Evolutionary conservation across 2,329 filamentous ascomycete genomes (phyloP).

Genomic region (Aspergillus sp.): DNA sequence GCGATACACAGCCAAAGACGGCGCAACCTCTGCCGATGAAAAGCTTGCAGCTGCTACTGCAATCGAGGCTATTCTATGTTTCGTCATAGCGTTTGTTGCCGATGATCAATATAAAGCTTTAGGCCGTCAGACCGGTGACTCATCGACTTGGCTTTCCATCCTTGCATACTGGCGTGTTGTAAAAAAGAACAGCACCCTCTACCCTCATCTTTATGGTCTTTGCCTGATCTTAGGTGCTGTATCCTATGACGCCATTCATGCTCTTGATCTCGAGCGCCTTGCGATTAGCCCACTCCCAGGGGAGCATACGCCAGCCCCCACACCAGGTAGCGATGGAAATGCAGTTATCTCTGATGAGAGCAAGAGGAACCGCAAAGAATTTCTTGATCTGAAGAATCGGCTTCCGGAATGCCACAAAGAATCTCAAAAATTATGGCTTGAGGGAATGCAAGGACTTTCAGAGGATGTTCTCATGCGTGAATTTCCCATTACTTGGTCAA

Average conservation of each 20-base stretch:
- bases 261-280: constrained; percentile 41
- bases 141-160: constrained; percentile 43
- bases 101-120: constrained; percentile 36
- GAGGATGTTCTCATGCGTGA: constrained; percentile 36
- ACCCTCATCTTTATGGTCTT: constrained; percentile 40
- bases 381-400: constrained; percentile 35
- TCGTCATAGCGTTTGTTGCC: constrained; percentile 43
- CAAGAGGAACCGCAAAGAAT: constrained; percentile 32
- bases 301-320: constrained; percentile 35
- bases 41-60: constrained; percentile 36
- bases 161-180: constrained; percentile 45
- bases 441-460: constrained; percentile 36
- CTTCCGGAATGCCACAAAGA: constrained; percentile 38
- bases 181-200: constrained; percentile 31
- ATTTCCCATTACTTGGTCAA: constrained; percentile 43
- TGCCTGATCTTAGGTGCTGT: constrained; percentile 43
- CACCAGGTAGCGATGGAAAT: constrained; percentile 40
- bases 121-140: constrained; percentile 33
- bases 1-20: constrained; percentile 27
- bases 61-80: constrained; percentile 44
- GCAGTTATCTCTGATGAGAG: constrained; percentile 33
- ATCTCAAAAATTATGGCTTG: constrained; percentile 40
- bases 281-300: constrained; percentile 34
- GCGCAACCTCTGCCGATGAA: constrained; percentile 23
- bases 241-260: constrained; percentile 42